Evolutionary conservation across 192 early-diverging fungal genomes (phyloP).

Genomic region (Coemansia sp.): DNA sequence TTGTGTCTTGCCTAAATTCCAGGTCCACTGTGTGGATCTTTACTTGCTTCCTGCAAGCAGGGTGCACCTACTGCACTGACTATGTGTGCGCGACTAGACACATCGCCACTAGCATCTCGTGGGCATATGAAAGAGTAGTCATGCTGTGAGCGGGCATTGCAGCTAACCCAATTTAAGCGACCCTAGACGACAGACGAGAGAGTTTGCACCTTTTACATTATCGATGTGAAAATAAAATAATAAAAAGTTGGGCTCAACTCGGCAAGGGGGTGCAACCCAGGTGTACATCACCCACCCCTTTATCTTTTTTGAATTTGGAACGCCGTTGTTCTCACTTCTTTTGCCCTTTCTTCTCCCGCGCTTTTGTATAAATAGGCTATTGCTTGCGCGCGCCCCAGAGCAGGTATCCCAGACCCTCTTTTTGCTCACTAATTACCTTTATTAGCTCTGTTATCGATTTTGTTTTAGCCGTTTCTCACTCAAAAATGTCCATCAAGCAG

Average conservation of each 20-base stretch:
- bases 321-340: not conserved
- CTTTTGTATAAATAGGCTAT: conserved; percentile 1
- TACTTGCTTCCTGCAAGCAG: not conserved
- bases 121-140: not conserved
- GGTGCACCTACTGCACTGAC: not conserved
- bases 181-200: not conserved
- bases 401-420: not conserved
- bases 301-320: not conserved
- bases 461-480: not conserved
- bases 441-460: not conserved
- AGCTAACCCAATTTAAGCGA: not conserved
- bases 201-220: not conserved
- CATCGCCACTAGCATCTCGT: not conserved
- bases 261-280: conserved; percentile 2
- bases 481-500: conserved; percentile 24
- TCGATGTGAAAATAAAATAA: not conserved
- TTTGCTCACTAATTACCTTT: not conserved
- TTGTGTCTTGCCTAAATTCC: conserved; percentile 6
- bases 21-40: not conserved
- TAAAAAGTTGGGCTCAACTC: not conserved
- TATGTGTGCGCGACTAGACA: conserved; percentile 1
- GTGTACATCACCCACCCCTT: conserved; percentile 11
- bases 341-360: not conserved
- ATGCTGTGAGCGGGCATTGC: conserved; percentile 15
- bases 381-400: not conserved